Evolutionary conservation across 768 basidiomycete species (phyloP), one percentile per base, ranked within the genome.

Genomic region (Tricholoma flavovirens): DNA sequence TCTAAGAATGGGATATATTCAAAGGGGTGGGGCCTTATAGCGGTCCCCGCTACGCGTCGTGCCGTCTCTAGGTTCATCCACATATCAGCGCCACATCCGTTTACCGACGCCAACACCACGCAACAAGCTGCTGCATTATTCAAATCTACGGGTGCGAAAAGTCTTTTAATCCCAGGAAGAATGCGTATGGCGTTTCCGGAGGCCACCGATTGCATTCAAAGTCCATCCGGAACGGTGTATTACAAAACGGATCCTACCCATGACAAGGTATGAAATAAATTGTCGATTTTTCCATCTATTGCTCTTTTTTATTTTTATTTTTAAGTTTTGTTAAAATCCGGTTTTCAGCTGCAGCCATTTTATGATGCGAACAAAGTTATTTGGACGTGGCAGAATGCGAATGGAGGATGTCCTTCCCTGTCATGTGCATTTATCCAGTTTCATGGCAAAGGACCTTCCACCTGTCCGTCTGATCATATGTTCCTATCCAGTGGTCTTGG

Each of bases 401-500:
- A 68, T 26, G 70, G 67, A 3, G 77, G 77, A 6, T 80, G 77
- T 55, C 70, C 72, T 0, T 56, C 70, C 0, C 53, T 66, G 3
- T 68, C 70, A 0, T 80, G 79, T 43, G 77, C 73, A 5, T 79
- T 74, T 48, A 68, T 80, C 19, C 78, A 81, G 52, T 59, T 81
- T 30, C 78, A 81, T 45, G 79, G 77, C 2, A 81, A 81, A 64
- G 71, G 62, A 0, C 30, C 60, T 3, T 62, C 60, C 15, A 71
- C 76, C 0, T 81, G 79, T 56, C 51, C 64, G 0, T 59, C 53
- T 0, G 78, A 79, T 50, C 68, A 71, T 1, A 67, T 77, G 2
- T 79, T 81, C 63, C 60, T 80, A 3, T 80, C 80, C 3, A 67
- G 70, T 15, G 78, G 79, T 29, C 69, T 80, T 11, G 74, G 78